Percentiles rank a stretch among this genome's conserved stretches.
Evolutionary conservation across 805 yeast species (phyloP).

Genomic region (Pichia cephalocereana): DNA sequence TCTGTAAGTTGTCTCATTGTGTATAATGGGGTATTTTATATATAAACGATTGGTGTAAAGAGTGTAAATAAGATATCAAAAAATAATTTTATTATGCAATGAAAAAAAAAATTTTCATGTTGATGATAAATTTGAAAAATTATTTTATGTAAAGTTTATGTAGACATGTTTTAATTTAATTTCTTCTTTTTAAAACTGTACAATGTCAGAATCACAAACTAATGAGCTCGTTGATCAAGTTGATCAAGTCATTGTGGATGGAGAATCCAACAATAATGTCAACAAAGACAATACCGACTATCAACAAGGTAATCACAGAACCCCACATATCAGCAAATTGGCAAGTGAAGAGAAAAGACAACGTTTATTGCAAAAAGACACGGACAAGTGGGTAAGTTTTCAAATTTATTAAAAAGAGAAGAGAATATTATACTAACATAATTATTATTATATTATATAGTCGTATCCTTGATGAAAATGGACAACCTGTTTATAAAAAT

Average conservation of each 20-base stretch:
- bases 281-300: not conserved
- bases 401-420: no score
- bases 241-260: no score
- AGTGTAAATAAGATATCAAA: no score
- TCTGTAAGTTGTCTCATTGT: conserved; percentile 91
- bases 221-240: no score
- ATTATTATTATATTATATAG: conserved; percentile 17
- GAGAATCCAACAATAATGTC: no score
- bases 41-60: no score
- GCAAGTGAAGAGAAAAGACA: conserved; percentile 23
- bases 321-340: not conserved
- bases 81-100: not conserved
- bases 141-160: no score
- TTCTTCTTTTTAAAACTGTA: not conserved
- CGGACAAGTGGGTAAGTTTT: conserved; percentile 53
- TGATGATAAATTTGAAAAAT: not conserved
- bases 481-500: conserved; percentile 44
- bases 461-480: conserved; percentile 50
- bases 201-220: not conserved
- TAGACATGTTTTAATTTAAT: no score
- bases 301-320: not conserved
- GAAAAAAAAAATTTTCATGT: not conserved
- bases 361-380: conserved; percentile 20
- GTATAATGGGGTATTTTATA: not conserved
- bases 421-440: not conserved